phyloP scores from a whole-genome alignment of 2,329 filamentous ascomycete species.

The Aspergillus sp. region DNA sequence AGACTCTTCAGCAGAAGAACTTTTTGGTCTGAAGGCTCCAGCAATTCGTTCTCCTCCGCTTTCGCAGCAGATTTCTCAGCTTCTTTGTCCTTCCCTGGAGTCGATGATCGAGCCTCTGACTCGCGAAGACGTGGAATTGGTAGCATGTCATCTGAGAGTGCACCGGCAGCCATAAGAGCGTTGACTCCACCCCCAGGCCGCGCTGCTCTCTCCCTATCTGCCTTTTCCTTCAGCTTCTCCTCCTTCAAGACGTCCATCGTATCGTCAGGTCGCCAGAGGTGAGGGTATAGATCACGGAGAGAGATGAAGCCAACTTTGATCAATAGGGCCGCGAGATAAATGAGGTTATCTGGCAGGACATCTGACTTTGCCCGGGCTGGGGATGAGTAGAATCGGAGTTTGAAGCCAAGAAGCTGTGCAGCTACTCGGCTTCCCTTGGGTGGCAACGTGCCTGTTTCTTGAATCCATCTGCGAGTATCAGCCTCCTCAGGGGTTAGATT shows the following conservation, averaged over 20 bases:
- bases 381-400: conserved; percentile 91
- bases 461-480: conserved; percentile 71
- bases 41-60: conserved; percentile 51
- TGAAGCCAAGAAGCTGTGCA: conserved; percentile 94
- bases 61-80: conserved; percentile 39
- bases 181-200: conserved; percentile 74
- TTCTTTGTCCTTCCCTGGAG: conserved; percentile 56
- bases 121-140: conserved; percentile 54
- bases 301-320: conserved; percentile 98
- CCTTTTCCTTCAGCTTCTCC: conserved; percentile 71
- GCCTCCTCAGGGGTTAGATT: conserved; percentile 49
- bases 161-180: conserved; percentile 82
- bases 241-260: conserved; percentile 74
- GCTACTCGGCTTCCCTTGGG: conserved; percentile 86
- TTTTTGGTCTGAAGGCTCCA: conserved; percentile 85
- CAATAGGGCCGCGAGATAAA: conserved; percentile 85
- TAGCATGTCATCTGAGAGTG: conserved; percentile 76
- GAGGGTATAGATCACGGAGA: conserved; percentile 83
- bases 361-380: conserved; percentile 72
- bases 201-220: conserved; percentile 71
- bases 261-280: conserved; percentile 82
- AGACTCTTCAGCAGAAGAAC: conserved; percentile 79
- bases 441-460: conserved; percentile 75
- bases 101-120: conserved; percentile 49
- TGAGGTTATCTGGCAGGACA: conserved; percentile 82